Evolutionary conservation across 2,329 filamentous ascomycete genomes (phyloP).

Genomic region (Zymoseptoria pseudotritici): DNA sequence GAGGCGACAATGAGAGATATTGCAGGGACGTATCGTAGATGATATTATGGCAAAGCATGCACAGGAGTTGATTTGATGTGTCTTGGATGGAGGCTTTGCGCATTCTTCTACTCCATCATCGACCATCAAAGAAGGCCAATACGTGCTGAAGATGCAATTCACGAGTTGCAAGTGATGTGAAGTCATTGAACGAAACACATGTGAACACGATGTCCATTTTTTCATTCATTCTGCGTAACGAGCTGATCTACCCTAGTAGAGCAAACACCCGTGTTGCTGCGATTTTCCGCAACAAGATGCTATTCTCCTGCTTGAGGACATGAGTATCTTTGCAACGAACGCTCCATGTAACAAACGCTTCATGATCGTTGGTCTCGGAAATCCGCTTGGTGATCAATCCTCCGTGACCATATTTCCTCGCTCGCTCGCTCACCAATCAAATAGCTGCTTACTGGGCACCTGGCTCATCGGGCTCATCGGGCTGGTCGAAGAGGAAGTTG

Average conservation of each 20-base stretch:
- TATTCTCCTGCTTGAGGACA: not conserved
- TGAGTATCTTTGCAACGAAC: not conserved
- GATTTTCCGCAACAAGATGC: not conserved
- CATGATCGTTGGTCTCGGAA: not conserved
- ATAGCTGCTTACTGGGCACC: not conserved
- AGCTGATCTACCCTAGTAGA: not conserved
- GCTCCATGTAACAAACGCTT: not conserved
- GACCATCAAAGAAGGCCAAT: too few species aligned
- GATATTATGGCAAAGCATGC: too few species aligned
- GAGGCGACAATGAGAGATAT: not conserved
- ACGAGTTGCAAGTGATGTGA: not conserved
- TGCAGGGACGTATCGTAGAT: not conserved
- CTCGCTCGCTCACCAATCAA: not conserved
- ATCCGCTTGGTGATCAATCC: not conserved
- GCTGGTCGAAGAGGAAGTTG: conserved; percentile 97
- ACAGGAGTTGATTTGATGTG: too few species aligned
- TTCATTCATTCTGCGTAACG: not conserved
- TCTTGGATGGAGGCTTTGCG: too few species aligned
- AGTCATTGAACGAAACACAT: not conserved
- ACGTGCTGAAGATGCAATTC: not conserved
- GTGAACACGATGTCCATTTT: not conserved
- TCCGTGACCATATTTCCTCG: not conserved
- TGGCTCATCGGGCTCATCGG: conserved; percentile 56
- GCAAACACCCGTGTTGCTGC: not conserved
- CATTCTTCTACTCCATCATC: too few species aligned